Evolutionary conservation across 148 eudicot species (phyloP), one percentile per base, ranked within the genome.

Genomic region (Spergularia marina): DNA sequence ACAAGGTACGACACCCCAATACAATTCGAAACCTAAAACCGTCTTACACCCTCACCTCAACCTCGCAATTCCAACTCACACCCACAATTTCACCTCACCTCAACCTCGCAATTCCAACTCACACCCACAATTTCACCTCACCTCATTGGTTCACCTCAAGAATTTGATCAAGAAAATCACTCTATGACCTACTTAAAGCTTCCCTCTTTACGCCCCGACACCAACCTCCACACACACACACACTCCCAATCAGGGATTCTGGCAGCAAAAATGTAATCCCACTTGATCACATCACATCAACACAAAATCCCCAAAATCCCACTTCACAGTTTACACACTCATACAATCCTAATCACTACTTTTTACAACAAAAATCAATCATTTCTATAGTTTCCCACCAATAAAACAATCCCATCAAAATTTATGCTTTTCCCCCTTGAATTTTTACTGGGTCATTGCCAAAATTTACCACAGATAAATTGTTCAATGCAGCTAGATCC

Each of bases 401-500:
- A 21, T 0, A 16, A n/a, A 75, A 15, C 57, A 7, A 30, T 2
- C 53, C 63, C 69, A 62, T 17, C 16, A 21, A 39, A 41, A 23
- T 41, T 53, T 39, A 40, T 40, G 17, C 16, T 3, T 55, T 13
- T 44, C 49, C 49, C 49, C 49, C 49, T 44, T 5, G 8, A 44
- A 44, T 6, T 4, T 44, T 20, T 53, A 44, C 18, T 49, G 16
- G 15, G 16, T 52, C 59, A n/a, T 49, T 73, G 81, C 72, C 81
- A 76, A 73, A 65, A 72, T 65, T 76, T 57, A 55, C 49, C 15
- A 54, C 21, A 17, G 17, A 53, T 25, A 60, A 71, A 68, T 41
- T 54, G 23, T 25, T 57, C 76, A 75, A 71, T 71, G 77, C 82
- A 75, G 53, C 53, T 72, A 53, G 79, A 82, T 78, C 77, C 47